These are phyloP conservation scores for Pyrenula aspistea DNA, from an alignment of 495 filamentous ascomycete species.

Conservation along the genomic window DNA sequence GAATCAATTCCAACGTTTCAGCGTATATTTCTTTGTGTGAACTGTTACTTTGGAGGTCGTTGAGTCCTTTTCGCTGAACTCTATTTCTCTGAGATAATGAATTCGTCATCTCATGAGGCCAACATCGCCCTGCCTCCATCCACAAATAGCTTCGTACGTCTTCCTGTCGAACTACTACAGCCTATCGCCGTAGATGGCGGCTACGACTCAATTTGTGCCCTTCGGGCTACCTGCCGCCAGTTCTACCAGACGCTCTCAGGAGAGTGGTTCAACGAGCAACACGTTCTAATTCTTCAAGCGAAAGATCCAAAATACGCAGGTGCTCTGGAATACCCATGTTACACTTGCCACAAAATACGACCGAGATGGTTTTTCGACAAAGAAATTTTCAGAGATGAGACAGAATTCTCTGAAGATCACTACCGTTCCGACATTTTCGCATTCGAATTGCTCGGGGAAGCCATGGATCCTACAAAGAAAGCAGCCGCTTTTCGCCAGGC, in stretches of 20 bases:
- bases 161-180: background rate
- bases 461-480: no score
- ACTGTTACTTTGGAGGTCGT: no score
- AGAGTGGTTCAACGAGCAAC: background rate
- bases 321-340: background rate
- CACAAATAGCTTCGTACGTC: no score
- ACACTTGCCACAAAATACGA: background rate
- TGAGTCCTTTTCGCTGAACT: no score
- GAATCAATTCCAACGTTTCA: no score
- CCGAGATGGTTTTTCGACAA: background rate
- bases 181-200: background rate
- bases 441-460: no score
- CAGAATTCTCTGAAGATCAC: background rate
- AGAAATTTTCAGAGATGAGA: background rate
- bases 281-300: background rate
- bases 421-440: no score
- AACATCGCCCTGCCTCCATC: no score
- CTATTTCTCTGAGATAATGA: no score
- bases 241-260: background rate
- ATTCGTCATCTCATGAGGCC: no score
- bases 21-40: no score
- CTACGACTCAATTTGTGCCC: background rate
- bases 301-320: background rate
- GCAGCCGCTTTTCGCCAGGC: no score
- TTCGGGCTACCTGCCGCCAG: background rate